Evolutionary conservation across 1,284 basidiomycete species (phyloP).

Genomic region (Apiotrichum veenhuisii): DNA sequence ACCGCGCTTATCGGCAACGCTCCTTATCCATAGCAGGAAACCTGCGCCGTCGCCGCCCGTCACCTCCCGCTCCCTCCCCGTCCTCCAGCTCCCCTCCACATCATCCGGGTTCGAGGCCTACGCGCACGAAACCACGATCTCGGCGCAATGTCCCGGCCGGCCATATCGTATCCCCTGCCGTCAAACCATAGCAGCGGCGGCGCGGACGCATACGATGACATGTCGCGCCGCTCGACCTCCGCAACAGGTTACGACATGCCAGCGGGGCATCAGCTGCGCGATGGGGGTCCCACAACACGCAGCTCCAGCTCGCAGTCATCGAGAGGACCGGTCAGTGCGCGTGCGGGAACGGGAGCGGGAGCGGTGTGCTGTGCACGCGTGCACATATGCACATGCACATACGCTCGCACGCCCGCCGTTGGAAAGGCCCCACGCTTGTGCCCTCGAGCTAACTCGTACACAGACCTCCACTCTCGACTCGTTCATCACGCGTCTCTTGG

Average conservation of each 20-base stretch:
- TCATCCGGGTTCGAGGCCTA: neutral
- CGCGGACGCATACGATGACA: neutral
- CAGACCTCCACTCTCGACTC: conserved; percentile 58
- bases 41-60: too few relatives aligned
- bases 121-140: too few relatives aligned
- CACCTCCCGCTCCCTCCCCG: neutral
- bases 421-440: neutral
- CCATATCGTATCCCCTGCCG: conserved; percentile 22
- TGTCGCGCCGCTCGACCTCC: neutral
- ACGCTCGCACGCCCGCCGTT: neutral
- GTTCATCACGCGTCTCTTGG: conserved; percentile 85
- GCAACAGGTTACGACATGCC: neutral
- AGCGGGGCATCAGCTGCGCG: neutral
- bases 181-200: too few relatives aligned
- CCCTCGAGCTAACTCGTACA: neutral
- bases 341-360: neutral
- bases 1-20: neutral
- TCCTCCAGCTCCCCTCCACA: neutral
- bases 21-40: neutral
- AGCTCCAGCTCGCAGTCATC: neutral
- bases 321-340: conserved; percentile 8
- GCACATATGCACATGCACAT: neutral
- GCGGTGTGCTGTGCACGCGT: neutral
- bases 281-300: neutral
- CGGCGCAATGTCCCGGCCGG: conserved; percentile 18